A percentile compares a stretch with the other conserved stretches of the same genome.
These are phyloP conservation scores for Gymnopus androsaceus DNA, from an alignment of 1,284 basidiomycete genomes.

Conservation along the genomic window DNA sequence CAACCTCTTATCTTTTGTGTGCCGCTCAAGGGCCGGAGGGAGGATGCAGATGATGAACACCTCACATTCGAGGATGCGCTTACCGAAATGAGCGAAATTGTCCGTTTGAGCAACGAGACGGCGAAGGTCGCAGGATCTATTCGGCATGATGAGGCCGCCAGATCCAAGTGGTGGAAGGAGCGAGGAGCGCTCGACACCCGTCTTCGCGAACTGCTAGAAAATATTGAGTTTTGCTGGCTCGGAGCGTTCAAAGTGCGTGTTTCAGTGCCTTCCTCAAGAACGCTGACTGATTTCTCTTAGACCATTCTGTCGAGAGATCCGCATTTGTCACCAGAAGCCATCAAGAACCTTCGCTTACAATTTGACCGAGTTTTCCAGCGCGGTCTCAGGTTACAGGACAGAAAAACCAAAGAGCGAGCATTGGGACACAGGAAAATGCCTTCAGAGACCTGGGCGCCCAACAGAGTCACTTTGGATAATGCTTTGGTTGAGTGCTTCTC, in stretches of 20 bases:
- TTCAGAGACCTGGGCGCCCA: conserved; percentile 40
- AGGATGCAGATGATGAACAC: conserved; percentile 74
- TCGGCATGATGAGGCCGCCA: conserved; percentile 63
- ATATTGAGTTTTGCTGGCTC: conserved; percentile 95
- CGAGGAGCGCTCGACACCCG: conserved; percentile 77
- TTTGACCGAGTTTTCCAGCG: conserved; percentile 78
- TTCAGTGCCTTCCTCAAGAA: neutral
- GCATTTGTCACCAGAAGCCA: conserved; percentile 45
- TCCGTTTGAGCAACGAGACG: conserved; percentile 74
- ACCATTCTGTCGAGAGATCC: conserved; percentile 68
- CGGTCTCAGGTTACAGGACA: conserved; percentile 61
- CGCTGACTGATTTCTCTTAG: conserved; percentile 35
- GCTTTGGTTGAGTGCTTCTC: conserved; percentile 85
- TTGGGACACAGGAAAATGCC: conserved; percentile 35
- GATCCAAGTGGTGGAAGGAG: conserved; percentile 84
- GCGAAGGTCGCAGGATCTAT: conserved; percentile 77
- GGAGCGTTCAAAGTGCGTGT: conserved; percentile 89
- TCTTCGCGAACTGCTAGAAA: conserved; percentile 75
- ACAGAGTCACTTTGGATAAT: conserved; percentile 64
- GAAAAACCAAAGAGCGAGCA: conserved; percentile 41
- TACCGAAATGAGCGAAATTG: conserved; percentile 77
- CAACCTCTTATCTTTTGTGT: conserved; percentile 83
- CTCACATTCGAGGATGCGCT: conserved; percentile 79
- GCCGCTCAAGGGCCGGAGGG: conserved; percentile 83
- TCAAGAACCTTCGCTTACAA: conserved; percentile 59